These are phyloP conservation scores for Oryza officinalis DNA, from an alignment of 176 grass and related monocot species.

Conservation along the genomic window DNA sequence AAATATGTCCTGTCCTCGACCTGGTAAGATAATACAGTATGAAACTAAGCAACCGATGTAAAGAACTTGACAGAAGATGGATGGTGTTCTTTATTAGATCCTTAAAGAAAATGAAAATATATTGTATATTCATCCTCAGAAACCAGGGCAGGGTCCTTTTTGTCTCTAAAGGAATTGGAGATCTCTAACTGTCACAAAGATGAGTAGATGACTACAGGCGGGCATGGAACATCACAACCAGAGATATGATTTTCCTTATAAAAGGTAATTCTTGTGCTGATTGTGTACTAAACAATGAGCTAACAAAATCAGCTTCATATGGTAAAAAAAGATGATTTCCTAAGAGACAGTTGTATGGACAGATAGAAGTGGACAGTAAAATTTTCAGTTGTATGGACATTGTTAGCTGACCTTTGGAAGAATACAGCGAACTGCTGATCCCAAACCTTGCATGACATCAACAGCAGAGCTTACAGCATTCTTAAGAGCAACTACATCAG, in stretches of 20 bases:
- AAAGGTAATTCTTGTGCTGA: neutral
- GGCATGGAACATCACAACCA: conserved; percentile 3
- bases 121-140: neutral
- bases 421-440: conserved; percentile 70
- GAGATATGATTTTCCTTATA: neutral
- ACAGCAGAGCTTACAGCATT: conserved; percentile 87
- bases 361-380: conserved; percentile 1
- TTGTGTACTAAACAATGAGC: neutral
- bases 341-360: too few species aligned
- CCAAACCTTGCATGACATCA: conserved; percentile 92
- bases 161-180: neutral
- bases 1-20: conserved; percentile 47
- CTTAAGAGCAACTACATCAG: conserved; percentile 69
- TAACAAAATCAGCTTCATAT: conserved; percentile 3
- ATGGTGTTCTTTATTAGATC: conserved; percentile 1
- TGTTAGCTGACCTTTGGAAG: conserved; percentile 69
- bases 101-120: neutral
- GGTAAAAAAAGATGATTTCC: neutral
- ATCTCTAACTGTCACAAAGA: neutral
- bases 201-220: neutral
- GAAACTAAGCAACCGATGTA: conserved; percentile 27
- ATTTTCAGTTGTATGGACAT: neutral
- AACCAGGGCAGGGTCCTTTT: neutral
- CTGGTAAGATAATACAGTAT: conserved; percentile 49
- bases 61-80: neutral